Evolutionary conservation across 805 yeast species (phyloP).

Genomic region (Candida ponderosae): DNA sequence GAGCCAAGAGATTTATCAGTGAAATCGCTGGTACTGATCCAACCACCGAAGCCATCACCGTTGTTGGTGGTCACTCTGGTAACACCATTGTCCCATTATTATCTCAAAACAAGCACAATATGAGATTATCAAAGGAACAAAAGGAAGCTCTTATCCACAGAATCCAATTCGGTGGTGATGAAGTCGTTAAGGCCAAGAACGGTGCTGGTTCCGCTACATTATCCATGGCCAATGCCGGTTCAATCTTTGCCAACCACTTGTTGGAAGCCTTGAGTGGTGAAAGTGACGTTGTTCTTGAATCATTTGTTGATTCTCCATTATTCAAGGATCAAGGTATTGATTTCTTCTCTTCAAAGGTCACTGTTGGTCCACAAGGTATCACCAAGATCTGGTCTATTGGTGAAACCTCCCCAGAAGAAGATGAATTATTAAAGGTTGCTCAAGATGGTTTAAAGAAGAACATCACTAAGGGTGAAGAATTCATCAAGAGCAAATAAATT

Average conservation of each 20-base stretch:
- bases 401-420: conserved; percentile 66
- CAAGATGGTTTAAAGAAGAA: conserved; percentile 85
- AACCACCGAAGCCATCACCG: conserved; percentile 81
- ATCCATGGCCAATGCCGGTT: conserved; percentile 92
- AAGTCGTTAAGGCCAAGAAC: conserved; percentile 87
- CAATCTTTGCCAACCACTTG: conserved; percentile 61
- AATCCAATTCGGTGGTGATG: conserved; percentile 95
- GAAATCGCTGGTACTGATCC: conserved; percentile 54
- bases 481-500: conserved; percentile 60
- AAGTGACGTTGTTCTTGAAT: conserved; percentile 55
- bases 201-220: conserved; percentile 93
- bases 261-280: conserved; percentile 60
- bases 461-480: conserved; percentile 89
- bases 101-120: conserved; percentile 72
- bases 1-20: conserved; percentile 83
- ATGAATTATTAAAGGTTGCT: conserved; percentile 72
- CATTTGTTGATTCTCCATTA: conserved; percentile 75
- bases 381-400: conserved; percentile 76
- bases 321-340: conserved; percentile 78
- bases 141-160: conserved; percentile 67
- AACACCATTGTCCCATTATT: conserved; percentile 90
- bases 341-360: conserved; percentile 92
- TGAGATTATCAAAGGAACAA: conserved; percentile 51
- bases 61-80: conserved; percentile 98
- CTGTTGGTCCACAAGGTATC: conserved; percentile 89